Conservation (phyloP, 768 basidiomycete species). For the Boletus rubescentipes region DNA sequence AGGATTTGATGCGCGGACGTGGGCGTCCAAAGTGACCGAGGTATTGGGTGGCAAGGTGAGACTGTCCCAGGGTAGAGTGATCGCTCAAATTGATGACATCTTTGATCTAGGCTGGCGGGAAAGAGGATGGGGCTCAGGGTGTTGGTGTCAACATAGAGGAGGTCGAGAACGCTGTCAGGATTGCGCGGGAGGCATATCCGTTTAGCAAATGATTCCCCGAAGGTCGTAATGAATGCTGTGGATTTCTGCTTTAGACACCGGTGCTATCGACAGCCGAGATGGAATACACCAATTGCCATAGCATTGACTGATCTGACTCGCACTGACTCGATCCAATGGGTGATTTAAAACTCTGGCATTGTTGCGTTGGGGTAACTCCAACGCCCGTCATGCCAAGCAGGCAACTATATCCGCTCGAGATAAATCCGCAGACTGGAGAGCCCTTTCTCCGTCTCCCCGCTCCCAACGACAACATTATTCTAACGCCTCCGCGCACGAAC, state of each 20-base stretch:
- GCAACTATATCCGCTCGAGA: conserved; percentile 40
- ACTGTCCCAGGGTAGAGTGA: conserved; percentile 5
- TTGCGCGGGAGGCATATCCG: conserved; percentile 47
- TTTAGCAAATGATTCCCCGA: conserved; percentile 15
- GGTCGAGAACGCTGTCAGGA: conserved; percentile 63
- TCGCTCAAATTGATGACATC: conserved; percentile 7
- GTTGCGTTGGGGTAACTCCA: background rate
- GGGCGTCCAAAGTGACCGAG: conserved; percentile 78
- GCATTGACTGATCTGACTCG: conserved; percentile 5
- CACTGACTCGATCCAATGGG: background rate
- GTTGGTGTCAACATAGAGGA: conserved; percentile 67
- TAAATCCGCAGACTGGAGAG: conserved; percentile 45
- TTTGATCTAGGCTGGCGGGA: conserved; percentile 81
- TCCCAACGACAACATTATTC: conserved; percentile 52
- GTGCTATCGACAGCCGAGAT: background rate
- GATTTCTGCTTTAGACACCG: background rate
- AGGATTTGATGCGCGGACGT: conserved; percentile 81
- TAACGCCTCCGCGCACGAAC: conserved; percentile 54
- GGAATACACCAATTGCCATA: no score
- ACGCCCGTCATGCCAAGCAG: conserved; percentile 13
- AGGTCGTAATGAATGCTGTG: background rate
- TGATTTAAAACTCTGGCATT: background rate
- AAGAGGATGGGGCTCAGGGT: conserved; percentile 89
- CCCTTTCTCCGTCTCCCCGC: conserved; percentile 53
- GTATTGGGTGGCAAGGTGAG: conserved; percentile 88